These are phyloP conservation scores for Peniophora sp. DNA, from an alignment of 1,284 basidiomycete genomes.

Conservation along the genomic window DNA sequence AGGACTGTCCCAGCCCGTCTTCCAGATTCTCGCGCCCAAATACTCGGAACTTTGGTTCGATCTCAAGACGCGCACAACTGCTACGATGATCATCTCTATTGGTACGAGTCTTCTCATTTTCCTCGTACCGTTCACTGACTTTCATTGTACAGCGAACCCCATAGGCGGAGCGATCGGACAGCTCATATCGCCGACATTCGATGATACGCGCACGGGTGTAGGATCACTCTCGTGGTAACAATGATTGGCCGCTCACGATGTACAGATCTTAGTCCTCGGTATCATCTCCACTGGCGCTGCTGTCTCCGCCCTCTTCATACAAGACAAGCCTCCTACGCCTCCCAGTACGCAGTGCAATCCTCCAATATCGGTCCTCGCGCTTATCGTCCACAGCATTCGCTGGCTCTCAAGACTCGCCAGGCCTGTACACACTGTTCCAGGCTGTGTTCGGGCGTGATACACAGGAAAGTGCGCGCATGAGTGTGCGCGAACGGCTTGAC, in stretches of 20 bases:
- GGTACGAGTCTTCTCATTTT: slow-evolving; percentile 27
- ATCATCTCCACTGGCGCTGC: slow-evolving; percentile 57
- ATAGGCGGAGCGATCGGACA: slow-evolving; percentile 55
- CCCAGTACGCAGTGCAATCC: slow-evolving; percentile 45
- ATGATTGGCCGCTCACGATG: not conserved
- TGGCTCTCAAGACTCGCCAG: slow-evolving; percentile 47
- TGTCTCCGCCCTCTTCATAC: slow-evolving; percentile 51
- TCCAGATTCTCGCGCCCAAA: slow-evolving; percentile 58
- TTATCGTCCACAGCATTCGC: slow-evolving; percentile 42
- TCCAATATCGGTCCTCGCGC: not conserved
- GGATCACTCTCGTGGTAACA: not conserved
- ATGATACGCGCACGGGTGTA: slow-evolving; percentile 40
- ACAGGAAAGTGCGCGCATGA: slow-evolving; percentile 44
- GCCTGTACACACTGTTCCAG: slow-evolving; percentile 46
- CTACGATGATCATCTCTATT: slow-evolving; percentile 73
- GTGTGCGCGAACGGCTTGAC: slow-evolving; percentile 55
- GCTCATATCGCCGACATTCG: slow-evolving; percentile 57
- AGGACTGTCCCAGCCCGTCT: slow-evolving; percentile 53
- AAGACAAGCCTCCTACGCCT: slow-evolving; percentile 56
- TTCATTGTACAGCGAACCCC: slow-evolving; percentile 45
- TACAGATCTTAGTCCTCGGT: slow-evolving; percentile 59
- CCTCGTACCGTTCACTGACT: not conserved
- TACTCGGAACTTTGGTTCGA: slow-evolving; percentile 80
- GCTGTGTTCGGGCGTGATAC: slow-evolving; percentile 43
- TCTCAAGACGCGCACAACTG: slow-evolving; percentile 62